Percentiles rank a stretch among this genome's conserved stretches.
Evolutionary conservation across 2,329 filamentous ascomycete species (phyloP).

Genomic region (Kalaharituber pfeilii): DNA sequence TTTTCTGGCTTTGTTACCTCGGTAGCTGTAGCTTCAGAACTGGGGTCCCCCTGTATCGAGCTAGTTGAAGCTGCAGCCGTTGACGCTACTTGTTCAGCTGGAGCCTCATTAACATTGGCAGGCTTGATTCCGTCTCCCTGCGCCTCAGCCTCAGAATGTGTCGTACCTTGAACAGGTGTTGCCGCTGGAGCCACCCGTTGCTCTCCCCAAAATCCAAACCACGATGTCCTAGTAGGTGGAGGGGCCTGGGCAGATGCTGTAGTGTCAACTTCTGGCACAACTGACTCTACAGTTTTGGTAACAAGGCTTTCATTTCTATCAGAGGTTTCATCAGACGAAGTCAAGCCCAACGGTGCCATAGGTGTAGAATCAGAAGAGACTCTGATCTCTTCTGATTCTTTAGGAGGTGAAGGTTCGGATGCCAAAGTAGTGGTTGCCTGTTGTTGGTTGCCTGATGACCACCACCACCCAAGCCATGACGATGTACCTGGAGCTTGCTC

Average conservation of each 20-base stretch:
- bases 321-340: too few species aligned
- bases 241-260: background rate
- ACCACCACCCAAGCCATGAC: background rate
- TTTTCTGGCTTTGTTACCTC: slow-evolving; percentile 8
- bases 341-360: too few species aligned
- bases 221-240: slow-evolving; percentile 10
- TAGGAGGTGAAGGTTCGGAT: background rate
- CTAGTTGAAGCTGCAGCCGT: slow-evolving; percentile 5
- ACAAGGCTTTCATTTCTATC: too few species aligned
- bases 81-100: background rate
- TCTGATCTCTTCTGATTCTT: slow-evolving; percentile 3
- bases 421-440: background rate
- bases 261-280: too few species aligned
- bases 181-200: slow-evolving; percentile 8
- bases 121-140: slow-evolving; percentile 1
- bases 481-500: slow-evolving; percentile 2
- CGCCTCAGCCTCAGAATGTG: background rate
- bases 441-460: background rate
- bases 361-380: too few species aligned
- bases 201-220: slow-evolving; percentile 18
- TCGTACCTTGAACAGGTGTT: background rate
- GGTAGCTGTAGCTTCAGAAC: background rate
- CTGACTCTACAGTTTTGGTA: too few species aligned
- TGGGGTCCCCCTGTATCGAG: background rate
- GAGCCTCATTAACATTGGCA: slow-evolving; percentile 2